A percentile compares a stretch with the other conserved stretches of the same genome.
Evolutionary conservation across 2,329 filamentous ascomycete genomes (phyloP).

Genomic region (Alternaria sp.): DNA sequence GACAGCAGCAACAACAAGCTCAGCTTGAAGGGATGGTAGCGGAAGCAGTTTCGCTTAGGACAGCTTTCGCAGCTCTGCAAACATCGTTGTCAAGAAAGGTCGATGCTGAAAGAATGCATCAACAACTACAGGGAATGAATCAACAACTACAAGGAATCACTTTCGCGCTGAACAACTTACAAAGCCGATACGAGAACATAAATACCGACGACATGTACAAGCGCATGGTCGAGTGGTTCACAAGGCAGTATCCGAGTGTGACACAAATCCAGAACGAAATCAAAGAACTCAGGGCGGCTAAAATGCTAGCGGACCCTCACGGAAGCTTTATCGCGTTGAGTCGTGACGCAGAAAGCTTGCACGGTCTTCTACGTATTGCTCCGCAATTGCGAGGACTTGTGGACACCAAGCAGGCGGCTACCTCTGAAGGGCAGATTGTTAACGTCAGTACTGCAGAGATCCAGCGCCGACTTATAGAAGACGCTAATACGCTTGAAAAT

Average conservation of each 20-base stretch:
- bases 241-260: slow-evolving; percentile 26
- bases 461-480: neutral
- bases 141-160: slow-evolving; percentile 12
- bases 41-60: neutral
- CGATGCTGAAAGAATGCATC: neutral
- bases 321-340: neutral
- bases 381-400: slow-evolving; percentile 7
- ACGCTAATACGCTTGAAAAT: neutral
- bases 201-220: slow-evolving; percentile 31
- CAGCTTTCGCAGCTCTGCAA: neutral
- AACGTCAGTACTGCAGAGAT: neutral
- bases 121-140: slow-evolving; percentile 10
- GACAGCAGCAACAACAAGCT: neutral
- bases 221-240: slow-evolving; percentile 37
- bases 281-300: neutral
- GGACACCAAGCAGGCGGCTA: neutral
- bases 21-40: neutral
- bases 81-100: slow-evolving; percentile 4
- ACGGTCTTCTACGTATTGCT: neutral
- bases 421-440: neutral
- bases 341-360: slow-evolving; percentile 8
- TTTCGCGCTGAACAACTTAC: slow-evolving; percentile 19
- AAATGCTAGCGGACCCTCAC: neutral
- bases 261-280: slow-evolving; percentile 15
- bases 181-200: slow-evolving; percentile 40